Conservation (phyloP, 2,329 filamentous ascomycete species). For the Zarea fungicola region DNA sequence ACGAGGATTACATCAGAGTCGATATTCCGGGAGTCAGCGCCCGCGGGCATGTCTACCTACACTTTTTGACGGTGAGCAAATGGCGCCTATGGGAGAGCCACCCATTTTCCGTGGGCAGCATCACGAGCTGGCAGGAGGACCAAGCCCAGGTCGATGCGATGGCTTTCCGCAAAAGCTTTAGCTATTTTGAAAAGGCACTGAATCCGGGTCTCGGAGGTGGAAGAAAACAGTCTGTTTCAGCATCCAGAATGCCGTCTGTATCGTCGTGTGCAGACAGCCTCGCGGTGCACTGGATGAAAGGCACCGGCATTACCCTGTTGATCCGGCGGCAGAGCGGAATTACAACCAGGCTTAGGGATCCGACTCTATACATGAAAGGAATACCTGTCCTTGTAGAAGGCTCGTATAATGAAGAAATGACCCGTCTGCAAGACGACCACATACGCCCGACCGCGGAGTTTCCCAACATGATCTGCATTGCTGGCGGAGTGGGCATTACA, state of each 20-base stretch:
- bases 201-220: background rate
- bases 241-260: background rate
- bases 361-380: conserved; percentile 10
- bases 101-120: conserved; percentile 25
- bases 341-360: conserved; percentile 19
- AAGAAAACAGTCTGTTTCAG: background rate
- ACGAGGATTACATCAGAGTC: conserved; percentile 25
- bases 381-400: conserved; percentile 24
- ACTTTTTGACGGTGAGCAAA: conserved; percentile 23
- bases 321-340: conserved; percentile 21
- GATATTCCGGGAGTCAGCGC: conserved; percentile 22
- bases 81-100: conserved; percentile 29
- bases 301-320: conserved; percentile 23
- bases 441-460: conserved; percentile 10
- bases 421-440: conserved; percentile 11
- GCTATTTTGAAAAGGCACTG: background rate
- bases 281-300: background rate
- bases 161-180: background rate
- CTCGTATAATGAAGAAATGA: conserved; percentile 22
- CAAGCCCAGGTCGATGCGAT: background rate
- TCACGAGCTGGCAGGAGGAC: conserved; percentile 11
- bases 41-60: conserved; percentile 25
- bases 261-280: background rate
- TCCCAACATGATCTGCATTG: conserved; percentile 24
- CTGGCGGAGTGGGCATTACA: conserved; percentile 26